Conservation (phyloP, 23 red algal genomes). For the Gracilaria domingensis region DNA sequence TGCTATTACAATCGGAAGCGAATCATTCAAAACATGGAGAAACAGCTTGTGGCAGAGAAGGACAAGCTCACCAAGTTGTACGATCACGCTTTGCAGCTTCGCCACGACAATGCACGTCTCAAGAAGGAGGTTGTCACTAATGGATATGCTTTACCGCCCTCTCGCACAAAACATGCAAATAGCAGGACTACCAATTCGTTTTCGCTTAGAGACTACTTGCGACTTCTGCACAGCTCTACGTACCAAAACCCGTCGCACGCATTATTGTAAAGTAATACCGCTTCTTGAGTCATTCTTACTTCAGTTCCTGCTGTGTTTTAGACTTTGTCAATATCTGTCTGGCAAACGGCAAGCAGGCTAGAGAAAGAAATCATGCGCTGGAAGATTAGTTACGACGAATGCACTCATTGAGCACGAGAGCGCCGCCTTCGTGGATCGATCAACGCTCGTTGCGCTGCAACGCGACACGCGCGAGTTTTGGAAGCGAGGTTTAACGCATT, state of each 20-base stretch:
- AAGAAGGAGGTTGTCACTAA: constrained; percentile 71
- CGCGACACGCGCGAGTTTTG: neutral
- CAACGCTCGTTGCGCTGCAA: neutral
- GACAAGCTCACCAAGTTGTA: constrained; percentile 43
- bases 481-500: too few species aligned
- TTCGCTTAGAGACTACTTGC: constrained; percentile 20
- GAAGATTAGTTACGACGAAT: too few species aligned
- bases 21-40: constrained; percentile 45
- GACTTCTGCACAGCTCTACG: constrained; percentile 14
- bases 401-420: too few species aligned
- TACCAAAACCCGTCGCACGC: constrained; percentile 11
- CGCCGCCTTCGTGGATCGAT: neutral
- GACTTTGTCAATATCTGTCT: neutral
- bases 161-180: neutral
- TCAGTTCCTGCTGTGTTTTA: too few species aligned
- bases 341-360: too few species aligned
- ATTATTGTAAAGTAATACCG: neutral
- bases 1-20: constrained; percentile 78
- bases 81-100: constrained; percentile 56
- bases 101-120: constrained; percentile 70
- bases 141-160: constrained; percentile 36
- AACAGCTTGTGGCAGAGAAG: constrained; percentile 47
- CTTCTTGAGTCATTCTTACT: neutral
- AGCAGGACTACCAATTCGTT: neutral
- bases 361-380: too few species aligned